Conservation (phyloP, 257 asterid genomes). For the Solanum stenotomum region DNA sequence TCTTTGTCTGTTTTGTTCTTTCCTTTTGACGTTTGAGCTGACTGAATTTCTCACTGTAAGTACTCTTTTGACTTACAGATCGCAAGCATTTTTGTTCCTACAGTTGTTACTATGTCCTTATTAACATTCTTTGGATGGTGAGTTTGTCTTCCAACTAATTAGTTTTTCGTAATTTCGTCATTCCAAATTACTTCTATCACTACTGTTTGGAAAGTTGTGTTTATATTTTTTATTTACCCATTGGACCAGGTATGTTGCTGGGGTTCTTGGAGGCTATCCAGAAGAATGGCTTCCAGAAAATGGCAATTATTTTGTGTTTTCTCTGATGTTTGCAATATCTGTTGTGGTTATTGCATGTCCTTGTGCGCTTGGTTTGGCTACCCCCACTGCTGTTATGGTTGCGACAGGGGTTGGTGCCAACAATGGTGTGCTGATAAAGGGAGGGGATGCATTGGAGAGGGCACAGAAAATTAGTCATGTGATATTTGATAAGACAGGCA, state of each 20-base stretch:
- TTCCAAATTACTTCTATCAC: not conserved
- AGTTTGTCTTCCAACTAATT: slow-evolving; percentile 13
- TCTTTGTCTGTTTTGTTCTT: slow-evolving; percentile 4
- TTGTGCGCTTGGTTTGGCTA: slow-evolving; percentile 99
- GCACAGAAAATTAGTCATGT: slow-evolving; percentile 84
- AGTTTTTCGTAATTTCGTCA: not conserved
- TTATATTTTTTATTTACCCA: not conserved
- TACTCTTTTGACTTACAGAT: slow-evolving; percentile 42
- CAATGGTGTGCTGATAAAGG: slow-evolving; percentile 95
- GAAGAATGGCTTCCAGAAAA: slow-evolving; percentile 77
- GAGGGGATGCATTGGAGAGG: slow-evolving; percentile 96
- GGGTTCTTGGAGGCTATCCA: slow-evolving; percentile 79
- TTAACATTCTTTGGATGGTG: slow-evolving; percentile 89
- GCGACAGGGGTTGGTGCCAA: slow-evolving; percentile 99
- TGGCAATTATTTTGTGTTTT: slow-evolving; percentile 75
- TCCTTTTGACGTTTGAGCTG: not conserved
- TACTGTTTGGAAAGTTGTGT: not conserved
- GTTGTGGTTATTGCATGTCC: slow-evolving; percentile 97
- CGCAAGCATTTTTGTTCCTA: slow-evolving; percentile 92
- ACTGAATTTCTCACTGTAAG: slow-evolving; percentile 9
- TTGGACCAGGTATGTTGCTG: slow-evolving; percentile 63
- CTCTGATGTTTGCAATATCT: slow-evolving; percentile 96
- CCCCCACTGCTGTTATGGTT: slow-evolving; percentile 99
- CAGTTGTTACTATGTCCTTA: slow-evolving; percentile 57
- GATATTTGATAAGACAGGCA: slow-evolving; percentile 93